Percentiles rank a stretch among this genome's conserved stretches.
Conservation (phyloP, 1,284 basidiomycete species). For the Ustilago xerochloae region DNA sequence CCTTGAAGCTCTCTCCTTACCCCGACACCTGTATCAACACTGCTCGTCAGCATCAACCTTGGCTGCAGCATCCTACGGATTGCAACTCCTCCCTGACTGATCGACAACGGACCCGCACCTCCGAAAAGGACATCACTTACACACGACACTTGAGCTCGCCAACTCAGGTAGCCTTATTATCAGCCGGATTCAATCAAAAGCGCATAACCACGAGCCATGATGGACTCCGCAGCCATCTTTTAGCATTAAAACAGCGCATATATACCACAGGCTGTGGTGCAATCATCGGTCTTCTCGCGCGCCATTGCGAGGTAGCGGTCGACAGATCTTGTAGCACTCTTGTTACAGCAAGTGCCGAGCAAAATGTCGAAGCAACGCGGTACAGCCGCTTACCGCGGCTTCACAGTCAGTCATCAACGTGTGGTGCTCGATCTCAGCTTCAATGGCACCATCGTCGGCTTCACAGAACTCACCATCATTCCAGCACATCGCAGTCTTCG, state of each 20-base stretch:
- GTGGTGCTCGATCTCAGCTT: slow-evolving; percentile 90
- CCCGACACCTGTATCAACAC: background rate
- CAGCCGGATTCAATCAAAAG: background rate
- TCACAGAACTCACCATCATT: slow-evolving; percentile 87
- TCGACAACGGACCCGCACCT: too few species aligned
- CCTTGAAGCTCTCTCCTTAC: background rate
- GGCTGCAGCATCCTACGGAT: background rate
- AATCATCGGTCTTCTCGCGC: background rate
- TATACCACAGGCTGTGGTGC: background rate
- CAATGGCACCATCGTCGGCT: slow-evolving; percentile 72
- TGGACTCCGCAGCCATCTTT: background rate
- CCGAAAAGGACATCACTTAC: too few species aligned
- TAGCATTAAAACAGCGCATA: background rate
- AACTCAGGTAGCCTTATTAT: background rate
- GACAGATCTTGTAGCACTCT: too few species aligned
- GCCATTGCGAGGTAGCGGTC: too few species aligned
- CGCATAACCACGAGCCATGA: too few species aligned
- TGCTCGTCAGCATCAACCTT: too few species aligned
- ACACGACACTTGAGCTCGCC: background rate
- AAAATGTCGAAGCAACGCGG: slow-evolving; percentile 42
- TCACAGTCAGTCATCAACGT: slow-evolving; percentile 78
- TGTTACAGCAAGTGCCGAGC: too few species aligned
- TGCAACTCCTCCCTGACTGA: background rate
- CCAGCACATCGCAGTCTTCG: slow-evolving; percentile 80
- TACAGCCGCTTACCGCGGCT: slow-evolving; percentile 56